Base-by-base conservation (phyloP, 2,329 filamentous ascomycete species). In the Sporothrix inflata region DNA sequence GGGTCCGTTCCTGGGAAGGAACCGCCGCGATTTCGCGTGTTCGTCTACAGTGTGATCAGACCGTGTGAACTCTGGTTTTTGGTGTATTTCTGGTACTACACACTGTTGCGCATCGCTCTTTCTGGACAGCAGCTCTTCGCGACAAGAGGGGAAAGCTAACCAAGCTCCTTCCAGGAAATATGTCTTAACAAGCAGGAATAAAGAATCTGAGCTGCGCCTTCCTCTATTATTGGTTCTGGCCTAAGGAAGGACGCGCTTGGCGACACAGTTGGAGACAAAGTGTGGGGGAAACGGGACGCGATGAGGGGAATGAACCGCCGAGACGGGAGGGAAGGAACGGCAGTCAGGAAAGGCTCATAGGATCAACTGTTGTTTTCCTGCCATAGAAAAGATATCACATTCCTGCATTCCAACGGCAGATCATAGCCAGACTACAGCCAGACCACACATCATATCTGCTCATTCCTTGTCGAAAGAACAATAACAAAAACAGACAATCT, bases 381-480 rank as follows among this genome's bases (percentile, higher is more conserved):
- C 47, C 19, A n/a, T 49, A 19, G 14, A n/a, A n/a, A 60, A 7
- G 1, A 38, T 38, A 60, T 3, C 30, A 60, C 16, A 24, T 24
- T 19, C 19, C 27, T 38, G 55, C 57, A 65, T 65, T 65, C 60
- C 60, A 65, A 9, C 60, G 12, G 38, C 38, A 65, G 6, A 65
- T 65, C 60, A 65, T 21, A 9, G 21, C 8, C 57, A 21, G 57
- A 30, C 8, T 30, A 21, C 34, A 40, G 19, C 47, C 38, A 42
- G 38, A 3, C 38, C 34, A 60, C 16, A 7, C 14, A 34, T 12
- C 30, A 16, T n/a, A n/a, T n/a, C 30, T 30, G 19, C 21, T 27
- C 60, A 65, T 65, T 65, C 60, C 60, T 45, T 12, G 12, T 16
- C 24, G 16, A 16, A 55, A 16, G 34, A 27, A 65, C 11, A 38